Base-by-base conservation (phyloP, 352 stramenopile genomes). In the Pythium dissotocum region DNA sequence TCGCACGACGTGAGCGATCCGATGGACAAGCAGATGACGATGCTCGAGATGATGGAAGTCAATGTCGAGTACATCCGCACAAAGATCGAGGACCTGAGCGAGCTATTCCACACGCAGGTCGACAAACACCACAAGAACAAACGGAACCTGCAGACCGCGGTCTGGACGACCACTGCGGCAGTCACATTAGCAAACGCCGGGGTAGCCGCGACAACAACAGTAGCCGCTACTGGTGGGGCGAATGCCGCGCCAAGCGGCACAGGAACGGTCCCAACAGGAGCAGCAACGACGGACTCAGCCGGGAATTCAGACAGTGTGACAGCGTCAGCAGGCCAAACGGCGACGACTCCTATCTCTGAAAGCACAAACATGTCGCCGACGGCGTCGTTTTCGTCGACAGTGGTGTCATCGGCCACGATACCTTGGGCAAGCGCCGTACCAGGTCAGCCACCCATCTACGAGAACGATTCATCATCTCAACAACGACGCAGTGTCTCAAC, bases 11-110 rank as follows among this genome's bases (percentile, higher is more conserved):
- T 87, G 53, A 89, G 77, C 51, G 85, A 93, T 58, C 78, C 83
- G 48, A 88, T 91, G 73, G 85, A 93, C 76, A 86, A 85, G 63
- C 83, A 93, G 63, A 87, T 93, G 82, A 91, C 82, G 26, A 90
- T 93, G 83, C 77, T 93, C 26, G 85, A 93, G 70, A 91, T 90
- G 82, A 90, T 93, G 83, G 83, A 93, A 54, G 85, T 91, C 28
- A 91, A 93, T 60, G 80, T 92, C 58, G 84, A 90, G 73, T 89
- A 93, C 65, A 90, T 93, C 40, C 82, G 84, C 51, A 90, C 79
- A 49, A 89, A 90, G 68, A 88, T 93, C 58, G 82, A 93, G 70
- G 81, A 90, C 44, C 65, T 93, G 16, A 78, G 79, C 18, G 68
- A 83, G 61, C 71, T 79, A 48, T 80, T 85, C 54, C 77, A 85